Base-by-base conservation (phyloP, 2,329 filamentous ascomycete genomes). In the Claviceps digitariae region DNA sequence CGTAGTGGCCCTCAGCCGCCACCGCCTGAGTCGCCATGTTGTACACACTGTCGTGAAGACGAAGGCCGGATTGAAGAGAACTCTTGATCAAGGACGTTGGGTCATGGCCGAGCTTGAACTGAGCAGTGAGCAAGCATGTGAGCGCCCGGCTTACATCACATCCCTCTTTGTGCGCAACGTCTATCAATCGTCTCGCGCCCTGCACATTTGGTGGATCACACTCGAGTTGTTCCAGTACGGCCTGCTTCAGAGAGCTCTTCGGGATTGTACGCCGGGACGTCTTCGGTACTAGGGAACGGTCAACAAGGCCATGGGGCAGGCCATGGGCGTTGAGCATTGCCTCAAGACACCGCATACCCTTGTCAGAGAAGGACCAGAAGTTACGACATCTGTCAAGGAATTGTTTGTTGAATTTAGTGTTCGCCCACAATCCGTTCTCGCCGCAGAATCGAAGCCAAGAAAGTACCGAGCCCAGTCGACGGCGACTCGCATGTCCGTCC, bases 171-270 rank as follows among this genome's bases (percentile, higher is more conserved):
- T 72, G 65, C 0, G 74, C 72, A 31, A 62, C 59, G 6, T 61
- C 59, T 6, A 80, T 66, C 17, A 79, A 62, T 0, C 57, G 58
- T 20, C 68, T 62, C 1, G 75, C 73, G 21, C 59, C 48, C 48
- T 60, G 54, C 48, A 67, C 54, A 45, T 62, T 58, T 3, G 60
- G 54, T 3, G 60, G 61, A 40, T 68, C 61, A 17, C 60, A 47
- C 17, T 62, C 62, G 50, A 78, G 59, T 15, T 69, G 65, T 2
- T 74, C 73, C 10, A 69, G 58, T 9, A 79, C 70, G 9, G 72
- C 75, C 5, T 78, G 63, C n/a, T 72, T 69, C 15, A 79, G 65
- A 52, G 72, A 13, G 27, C 47, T 15, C 4, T 20, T 13, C 2
- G 50, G 36, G 4, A 1, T n/a, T 6, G n/a, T 34, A 38, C 4